Evolutionary conservation across 129 eudicot genomes (phyloP), one percentile per base, ranked within the genome.

Genomic region (Apium graveolens): DNA sequence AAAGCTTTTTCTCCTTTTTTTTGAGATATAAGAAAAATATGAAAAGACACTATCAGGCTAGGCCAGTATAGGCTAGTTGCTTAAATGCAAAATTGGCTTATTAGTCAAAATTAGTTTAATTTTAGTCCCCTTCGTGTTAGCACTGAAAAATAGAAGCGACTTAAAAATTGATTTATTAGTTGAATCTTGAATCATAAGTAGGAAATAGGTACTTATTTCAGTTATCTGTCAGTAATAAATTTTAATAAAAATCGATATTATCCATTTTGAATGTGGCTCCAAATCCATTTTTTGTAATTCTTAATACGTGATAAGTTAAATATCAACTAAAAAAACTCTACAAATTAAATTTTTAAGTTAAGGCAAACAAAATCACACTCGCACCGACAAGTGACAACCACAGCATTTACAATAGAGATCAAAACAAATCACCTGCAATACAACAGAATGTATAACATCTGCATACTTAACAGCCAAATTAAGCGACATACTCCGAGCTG

Each of bases 401-500:
- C 43, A 24, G 9, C 5, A 35, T 20, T 71, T 3, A 27, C n/a
- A n/a, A n/a, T 18, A 70, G 42, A 70, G 41, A 16, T 39, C 13
- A 71, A 71, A 46, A 66, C n/a, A 11, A 27, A 78, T n/a, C 46
- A 93, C 98, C 92, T 94, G 98, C 84, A 94, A 73, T 24, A 91
- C 87, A 6, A 94, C 92, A 4, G 98, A 94, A 68, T 82, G 76
- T 12, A 94, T 88, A 39, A 90, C 90, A 87, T 91, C 97, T 0
- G 97, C 98, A 78, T 91, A 94, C 85, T 91, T 94, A 1, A 94
- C 96, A 0, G 98, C 98, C 87, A 94, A 85, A 82, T 94, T 94
- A 20, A 94, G 88, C 17, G 98, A 94, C 98, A 94, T 90, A 84
- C 96, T 91, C 78, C 98, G 70, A 4, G 96, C 92, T 4, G 98